Conservation (phyloP, 2,329 filamentous ascomycete species). For the Gnomoniopsis sp. region DNA sequence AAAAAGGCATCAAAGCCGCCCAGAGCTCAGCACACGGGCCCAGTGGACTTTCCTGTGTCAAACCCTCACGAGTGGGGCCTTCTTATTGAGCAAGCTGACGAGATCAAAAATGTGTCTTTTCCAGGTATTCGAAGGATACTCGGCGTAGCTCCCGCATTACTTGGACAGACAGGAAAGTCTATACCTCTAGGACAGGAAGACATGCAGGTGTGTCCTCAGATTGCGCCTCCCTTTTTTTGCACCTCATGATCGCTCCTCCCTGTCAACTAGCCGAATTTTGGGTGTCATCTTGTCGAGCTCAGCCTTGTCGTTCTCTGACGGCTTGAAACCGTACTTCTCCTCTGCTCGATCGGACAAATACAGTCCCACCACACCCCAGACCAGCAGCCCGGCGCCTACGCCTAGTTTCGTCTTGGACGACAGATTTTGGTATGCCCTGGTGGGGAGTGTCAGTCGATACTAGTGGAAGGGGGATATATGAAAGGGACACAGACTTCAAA, state of each 20-base stretch:
- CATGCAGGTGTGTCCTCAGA: no score
- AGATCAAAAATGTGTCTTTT: no score
- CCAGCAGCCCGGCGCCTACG: conserved; percentile 71
- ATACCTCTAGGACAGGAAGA: no score
- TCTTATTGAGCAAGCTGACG: no score
- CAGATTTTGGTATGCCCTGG: conserved; percentile 70
- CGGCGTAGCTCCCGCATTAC: no score
- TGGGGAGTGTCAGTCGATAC: not conserved
- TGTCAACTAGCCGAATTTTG: conserved; percentile 59
- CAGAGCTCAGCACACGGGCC: no score
- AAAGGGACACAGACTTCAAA: conserved; percentile 3
- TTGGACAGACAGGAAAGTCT: no score
- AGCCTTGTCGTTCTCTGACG: conserved; percentile 70
- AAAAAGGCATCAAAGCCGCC: no score
- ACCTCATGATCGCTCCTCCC: conserved; percentile 26
- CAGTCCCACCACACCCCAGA: conserved; percentile 73
- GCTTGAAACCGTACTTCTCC: conserved; percentile 67
- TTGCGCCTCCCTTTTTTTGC: no score
- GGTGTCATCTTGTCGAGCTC: conserved; percentile 60
- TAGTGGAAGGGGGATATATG: not conserved
- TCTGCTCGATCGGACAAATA: conserved; percentile 71
- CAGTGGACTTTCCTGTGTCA: no score
- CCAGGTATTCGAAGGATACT: no score
- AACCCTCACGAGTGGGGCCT: no score
- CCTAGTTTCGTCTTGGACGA: conserved; percentile 66